Conservation (phyloP, 2,329 filamentous ascomycete species). For the Xylaria sp. region DNA sequence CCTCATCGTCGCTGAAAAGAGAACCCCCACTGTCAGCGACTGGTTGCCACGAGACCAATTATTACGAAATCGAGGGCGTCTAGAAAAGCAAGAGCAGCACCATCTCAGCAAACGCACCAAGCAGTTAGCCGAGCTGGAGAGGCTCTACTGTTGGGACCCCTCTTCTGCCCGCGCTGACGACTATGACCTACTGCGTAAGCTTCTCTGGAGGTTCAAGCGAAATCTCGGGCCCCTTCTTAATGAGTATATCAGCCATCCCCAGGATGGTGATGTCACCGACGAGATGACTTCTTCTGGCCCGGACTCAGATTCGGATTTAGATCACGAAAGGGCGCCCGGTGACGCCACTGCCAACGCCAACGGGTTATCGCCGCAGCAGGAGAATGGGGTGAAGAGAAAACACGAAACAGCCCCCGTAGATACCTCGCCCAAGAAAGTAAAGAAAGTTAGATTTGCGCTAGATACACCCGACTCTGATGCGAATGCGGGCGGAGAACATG, state of each 20-base stretch:
- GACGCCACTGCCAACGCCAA: conserved; percentile 1
- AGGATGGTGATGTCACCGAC: not conserved
- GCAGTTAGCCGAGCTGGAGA: conserved; percentile 25
- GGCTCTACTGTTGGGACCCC: conserved; percentile 21
- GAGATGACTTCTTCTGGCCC: not conserved
- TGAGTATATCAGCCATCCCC: not conserved
- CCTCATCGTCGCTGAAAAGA: conserved; percentile 20
- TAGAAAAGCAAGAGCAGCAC: conserved; percentile 27
- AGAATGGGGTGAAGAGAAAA: conserved; percentile 12
- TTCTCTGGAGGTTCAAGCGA: conserved; percentile 31
- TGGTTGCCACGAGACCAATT: conserved; percentile 24
- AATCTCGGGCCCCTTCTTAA: conserved; percentile 30
- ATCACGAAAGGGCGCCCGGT: not conserved
- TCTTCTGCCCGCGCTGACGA: conserved; percentile 26
- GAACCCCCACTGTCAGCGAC: conserved; percentile 15
- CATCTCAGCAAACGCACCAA: conserved; percentile 19
- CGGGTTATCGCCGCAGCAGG: not conserved
- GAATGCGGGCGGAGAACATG: not conserved
- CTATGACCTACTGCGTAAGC: conserved; percentile 25
- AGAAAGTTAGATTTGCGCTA: not conserved
- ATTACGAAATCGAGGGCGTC: conserved; percentile 15
- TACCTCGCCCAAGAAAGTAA: conserved; percentile 16
- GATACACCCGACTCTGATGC: not conserved
- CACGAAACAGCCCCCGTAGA: not conserved
- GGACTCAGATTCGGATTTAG: not conserved